Base-by-base conservation (phyloP, 2,329 filamentous ascomycete species). In the Aspergillus flavus region DNA sequence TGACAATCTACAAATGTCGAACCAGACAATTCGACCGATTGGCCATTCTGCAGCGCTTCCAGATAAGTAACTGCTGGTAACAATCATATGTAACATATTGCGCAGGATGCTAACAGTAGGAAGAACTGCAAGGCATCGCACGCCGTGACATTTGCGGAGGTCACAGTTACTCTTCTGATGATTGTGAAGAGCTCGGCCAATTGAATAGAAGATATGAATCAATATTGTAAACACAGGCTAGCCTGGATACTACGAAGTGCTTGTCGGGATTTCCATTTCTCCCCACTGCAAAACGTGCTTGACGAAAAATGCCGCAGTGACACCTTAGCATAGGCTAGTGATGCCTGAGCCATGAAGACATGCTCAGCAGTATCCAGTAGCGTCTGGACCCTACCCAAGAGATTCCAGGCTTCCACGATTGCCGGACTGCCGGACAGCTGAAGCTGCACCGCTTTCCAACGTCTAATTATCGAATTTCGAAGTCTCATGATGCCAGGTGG, bases 401-500 rank as follows among this genome's bases (percentile, higher is more conserved):
- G n/a, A 23, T 26, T 39, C 21, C 32, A 55, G 21, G 52, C 52
- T 39, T 34, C 32, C 52, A 36, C 32, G 23, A 54, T 36, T 36
- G 52, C 52, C 4, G 12, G 52, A 19, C 19, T 10, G 6, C 32
- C 21, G 52, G 52, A 7, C 26, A 55, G n/a, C 16, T n/a, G 28
- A 54, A 30, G n/a, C 57, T 46, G 43, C 26, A 43, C 16, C 55
- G 28, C 36, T 54, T 43, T 23, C 30, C 21, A 53, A 46, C n/a
- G 23, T 46, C 19, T 50, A 43, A 21, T 46, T 45, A 53, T 41
- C 36, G 30, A 41, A 16, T 14, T 21, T 12, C 34, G 28, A 3
- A 41, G 54, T 58, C 55, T 48, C 32, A 48, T 61, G 55, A 61
- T 46, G 46, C 55, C 21, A 16, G 54, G 60, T 43, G 45, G 59